Evolutionary conservation across 768 basidiomycete species (phyloP), one percentile per base, ranked within the genome.

Genomic region (Serpula lacrymans): DNA sequence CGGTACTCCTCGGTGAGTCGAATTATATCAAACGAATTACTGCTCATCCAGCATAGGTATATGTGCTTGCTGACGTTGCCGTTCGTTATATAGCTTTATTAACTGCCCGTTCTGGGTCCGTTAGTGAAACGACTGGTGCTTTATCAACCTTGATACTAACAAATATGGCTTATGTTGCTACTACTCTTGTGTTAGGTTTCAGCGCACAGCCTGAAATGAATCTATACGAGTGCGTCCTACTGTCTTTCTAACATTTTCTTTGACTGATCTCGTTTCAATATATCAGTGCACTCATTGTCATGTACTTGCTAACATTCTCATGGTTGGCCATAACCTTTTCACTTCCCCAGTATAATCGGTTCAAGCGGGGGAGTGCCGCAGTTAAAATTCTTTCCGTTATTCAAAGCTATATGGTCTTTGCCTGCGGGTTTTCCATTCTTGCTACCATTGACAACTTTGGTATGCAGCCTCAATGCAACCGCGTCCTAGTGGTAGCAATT

Each of bases 381-480:
- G 45, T 51, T 6, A 42, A 52, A 25, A 26, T 49, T 14, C 39
- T 43, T 28, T 54, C 53, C 11, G 35, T 50, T 20, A 10, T 50
- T 3, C 51, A 54, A 37, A 49, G 48, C 34, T 52, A 52, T 40
- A 39, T 38, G 16, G 41, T 52, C 35, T 49, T 54, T 32, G 47
- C 43, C 0, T 54, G 51, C 16, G 43, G 43, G 1, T 41, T 54
- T 21, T 34, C 46, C 5, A 33, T 54, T 14, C 45, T 52, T 30
- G 37, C 35, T 30, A 47, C 26, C 1, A 46, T 46, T 9, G 12
- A 34, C 17, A 35, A 31, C 11, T 52, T 52, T 17, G 51, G 51
- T 14, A 42, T 52, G 51, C 43, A 52, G 49, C 34, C 11, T 22
- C 14, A 47, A 45, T 34, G 49, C 51, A 6, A 37, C 46, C 20